A percentile compares a stretch with the other conserved stretches of the same genome.
Evolutionary conservation across 164 flowering plant genomes (phyloP).

Genomic region (Aristolochia californica): DNA sequence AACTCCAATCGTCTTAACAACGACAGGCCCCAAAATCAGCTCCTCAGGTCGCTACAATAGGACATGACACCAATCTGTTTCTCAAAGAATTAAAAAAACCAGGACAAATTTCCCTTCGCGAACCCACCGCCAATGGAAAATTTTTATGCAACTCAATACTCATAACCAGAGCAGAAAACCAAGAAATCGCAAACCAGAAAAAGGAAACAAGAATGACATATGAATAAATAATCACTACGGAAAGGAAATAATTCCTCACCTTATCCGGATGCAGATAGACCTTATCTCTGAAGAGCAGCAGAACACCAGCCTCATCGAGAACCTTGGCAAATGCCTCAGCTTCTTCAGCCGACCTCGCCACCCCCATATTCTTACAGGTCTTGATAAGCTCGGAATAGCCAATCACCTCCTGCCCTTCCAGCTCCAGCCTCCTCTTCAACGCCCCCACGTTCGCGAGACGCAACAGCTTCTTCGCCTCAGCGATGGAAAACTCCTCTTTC

Average conservation of each 20-base stretch:
- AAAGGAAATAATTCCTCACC: conserved; percentile 21
- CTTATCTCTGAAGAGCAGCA: conserved; percentile 74
- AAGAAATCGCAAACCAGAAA: no score
- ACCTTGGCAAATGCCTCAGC: conserved; percentile 59
- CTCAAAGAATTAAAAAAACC: no score
- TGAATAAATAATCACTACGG: neutral
- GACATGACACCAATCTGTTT: no score
- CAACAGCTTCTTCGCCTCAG: conserved; percentile 71
- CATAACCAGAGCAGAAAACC: no score
- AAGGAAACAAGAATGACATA: neutral
- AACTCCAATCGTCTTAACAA: no score
- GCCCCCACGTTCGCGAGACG: conserved; percentile 78
- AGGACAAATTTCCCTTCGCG: no score
- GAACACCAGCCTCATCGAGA: conserved; percentile 84
- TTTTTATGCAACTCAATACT: no score
- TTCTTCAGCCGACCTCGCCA: conserved; percentile 58
- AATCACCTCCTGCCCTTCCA: conserved; percentile 56
- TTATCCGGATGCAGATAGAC: conserved; percentile 87
- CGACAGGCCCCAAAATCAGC: no score
- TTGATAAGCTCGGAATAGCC: conserved; percentile 46
- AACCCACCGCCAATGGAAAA: no score
- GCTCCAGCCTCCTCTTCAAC: conserved; percentile 53
- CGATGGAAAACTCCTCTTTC: conserved; percentile 26
- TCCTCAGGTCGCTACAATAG: no score
- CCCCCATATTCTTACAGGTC: conserved; percentile 56